Base-by-base conservation (phyloP, 495 filamentous ascomycete genomes). In the Hypomontagnella submonticulosa region DNA sequence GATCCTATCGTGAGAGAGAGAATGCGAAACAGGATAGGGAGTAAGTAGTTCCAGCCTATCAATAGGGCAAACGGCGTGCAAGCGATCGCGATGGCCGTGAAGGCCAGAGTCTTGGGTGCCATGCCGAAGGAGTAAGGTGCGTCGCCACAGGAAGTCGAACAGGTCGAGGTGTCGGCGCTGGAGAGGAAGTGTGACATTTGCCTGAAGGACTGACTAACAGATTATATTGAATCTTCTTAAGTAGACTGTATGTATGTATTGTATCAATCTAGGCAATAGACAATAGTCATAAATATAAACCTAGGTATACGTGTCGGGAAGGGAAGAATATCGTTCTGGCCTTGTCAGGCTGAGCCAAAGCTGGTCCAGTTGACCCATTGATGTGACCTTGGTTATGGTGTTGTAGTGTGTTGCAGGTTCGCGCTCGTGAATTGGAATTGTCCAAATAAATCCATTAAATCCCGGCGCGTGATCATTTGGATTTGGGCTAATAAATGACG, bases 1-100 rank as follows among this genome's bases (percentile, higher is more conserved):
- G 75, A 70, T 41, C 84, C 85, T 0, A 79, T n/a, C 4, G 71
- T 66, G 7, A 66, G 69, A 49, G 80, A 73, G 57, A 77, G 67
- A 20, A 74, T 63, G 19, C 63, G 67, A 46, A 82, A 77, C 30
- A 77, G 50, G 13, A 76, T 58, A 20, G 77, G 76, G 8, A 75
- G 19, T 34, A 76, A 19, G 64, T 72, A 63, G 47, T 64, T 67
- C 73, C 66, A 73, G 47, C 51, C 30, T 16, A 68, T 40, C 11
- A 71, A 50, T 27, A 62, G 32, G 9, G 55, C 63, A n/a, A 71
- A 73, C 13, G 69, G 69, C 12, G 59, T 69, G 41, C 57, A 69
- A 9, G 59, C 68, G 63, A 71, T 55, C 19, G 57, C 73, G 41
- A 69, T 50, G 51, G 66, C 66, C 41, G 71, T 71, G 37, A 73